phyloP scores from a whole-genome alignment of 805 yeast species.

The Candida railenensis region DNA sequence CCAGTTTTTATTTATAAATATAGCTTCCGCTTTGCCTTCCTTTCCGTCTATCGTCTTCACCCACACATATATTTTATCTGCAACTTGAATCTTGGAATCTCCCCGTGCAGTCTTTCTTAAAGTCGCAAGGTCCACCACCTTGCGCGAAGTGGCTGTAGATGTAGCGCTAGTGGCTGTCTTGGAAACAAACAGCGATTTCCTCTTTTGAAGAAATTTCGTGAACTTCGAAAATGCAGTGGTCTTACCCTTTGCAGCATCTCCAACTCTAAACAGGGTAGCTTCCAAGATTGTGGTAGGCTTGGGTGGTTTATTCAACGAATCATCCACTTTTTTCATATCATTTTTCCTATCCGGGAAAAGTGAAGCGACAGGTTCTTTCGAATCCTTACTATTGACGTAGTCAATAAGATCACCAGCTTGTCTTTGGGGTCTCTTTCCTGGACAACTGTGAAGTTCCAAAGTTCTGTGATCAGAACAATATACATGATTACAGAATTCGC shows the following conservation, averaged over 20 bases:
- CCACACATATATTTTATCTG: conserved; percentile 52
- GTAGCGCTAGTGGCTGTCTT: neutral
- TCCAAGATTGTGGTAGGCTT: conserved; percentile 26
- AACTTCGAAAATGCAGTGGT: conserved; percentile 27
- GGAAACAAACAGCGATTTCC: neutral
- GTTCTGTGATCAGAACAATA: conserved; percentile 53
- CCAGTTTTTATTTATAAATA: conserved; percentile 56
- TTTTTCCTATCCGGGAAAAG: conserved; percentile 53
- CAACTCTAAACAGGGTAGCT: conserved; percentile 23
- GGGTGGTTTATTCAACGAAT: conserved; percentile 14
- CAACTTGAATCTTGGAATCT: conserved; percentile 39
- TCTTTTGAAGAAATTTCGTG: conserved; percentile 25
- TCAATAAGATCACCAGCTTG: neutral
- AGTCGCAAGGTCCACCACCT: conserved; percentile 26
- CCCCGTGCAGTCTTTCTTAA: conserved; percentile 53
- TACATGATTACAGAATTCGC: conserved; percentile 45
- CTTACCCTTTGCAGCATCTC: conserved; percentile 20
- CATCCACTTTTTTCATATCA: conserved; percentile 36
- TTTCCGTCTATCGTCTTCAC: conserved; percentile 36
- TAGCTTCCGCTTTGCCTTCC: conserved; percentile 27
- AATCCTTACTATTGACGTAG: conserved; percentile 6
- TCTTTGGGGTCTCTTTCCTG: conserved; percentile 14
- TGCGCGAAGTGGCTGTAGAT: neutral
- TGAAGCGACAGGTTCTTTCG: conserved; percentile 41
- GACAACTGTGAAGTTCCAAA: conserved; percentile 32